phyloP scores from a whole-genome alignment of 768 basidiomycete genomes.

The Agaricus bisporus region DNA sequence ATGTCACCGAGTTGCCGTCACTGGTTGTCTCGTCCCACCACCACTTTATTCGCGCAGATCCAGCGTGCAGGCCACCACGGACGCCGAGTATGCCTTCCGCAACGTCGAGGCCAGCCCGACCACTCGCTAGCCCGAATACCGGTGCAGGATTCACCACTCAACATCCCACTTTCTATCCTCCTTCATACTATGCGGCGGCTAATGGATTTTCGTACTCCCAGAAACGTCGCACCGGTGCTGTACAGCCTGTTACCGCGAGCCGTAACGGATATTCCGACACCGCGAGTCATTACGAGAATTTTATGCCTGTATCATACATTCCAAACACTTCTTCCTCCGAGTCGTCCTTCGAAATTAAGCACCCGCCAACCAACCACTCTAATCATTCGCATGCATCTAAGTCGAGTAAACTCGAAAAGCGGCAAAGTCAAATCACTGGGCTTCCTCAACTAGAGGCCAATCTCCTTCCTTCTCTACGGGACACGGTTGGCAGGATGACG shows the following conservation, averaged over 20 bases:
- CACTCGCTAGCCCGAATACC: neutral
- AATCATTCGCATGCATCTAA: conserved; percentile 13
- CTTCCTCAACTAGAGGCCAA: conserved; percentile 59
- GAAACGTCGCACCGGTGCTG: conserved; percentile 1
- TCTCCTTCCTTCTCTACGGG: conserved; percentile 62
- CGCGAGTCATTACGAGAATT: conserved; percentile 8
- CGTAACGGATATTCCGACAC: neutral
- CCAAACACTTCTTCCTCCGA: conserved; percentile 18
- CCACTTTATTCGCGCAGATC: neutral
- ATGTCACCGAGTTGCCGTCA: neutral
- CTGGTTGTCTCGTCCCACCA: neutral
- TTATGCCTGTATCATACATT: conserved; percentile 19
- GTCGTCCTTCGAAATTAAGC: conserved; percentile 26
- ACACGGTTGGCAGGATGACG: conserved; percentile 75
- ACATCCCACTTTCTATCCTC: conserved; percentile 3
- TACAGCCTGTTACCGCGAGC: neutral
- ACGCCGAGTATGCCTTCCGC: neutral
- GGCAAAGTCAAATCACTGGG: conserved; percentile 41
- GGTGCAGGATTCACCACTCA: neutral
- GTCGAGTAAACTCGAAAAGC: conserved; percentile 17
- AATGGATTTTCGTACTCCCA: conserved; percentile 6
- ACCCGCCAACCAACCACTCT: conserved; percentile 8
- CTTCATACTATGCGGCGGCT: conserved; percentile 13
- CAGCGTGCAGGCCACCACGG: neutral
- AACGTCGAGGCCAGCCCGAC: neutral